Evolutionary conservation across 1,284 basidiomycete genomes (phyloP).

Genomic region (Apiotrichum laibachii): DNA sequence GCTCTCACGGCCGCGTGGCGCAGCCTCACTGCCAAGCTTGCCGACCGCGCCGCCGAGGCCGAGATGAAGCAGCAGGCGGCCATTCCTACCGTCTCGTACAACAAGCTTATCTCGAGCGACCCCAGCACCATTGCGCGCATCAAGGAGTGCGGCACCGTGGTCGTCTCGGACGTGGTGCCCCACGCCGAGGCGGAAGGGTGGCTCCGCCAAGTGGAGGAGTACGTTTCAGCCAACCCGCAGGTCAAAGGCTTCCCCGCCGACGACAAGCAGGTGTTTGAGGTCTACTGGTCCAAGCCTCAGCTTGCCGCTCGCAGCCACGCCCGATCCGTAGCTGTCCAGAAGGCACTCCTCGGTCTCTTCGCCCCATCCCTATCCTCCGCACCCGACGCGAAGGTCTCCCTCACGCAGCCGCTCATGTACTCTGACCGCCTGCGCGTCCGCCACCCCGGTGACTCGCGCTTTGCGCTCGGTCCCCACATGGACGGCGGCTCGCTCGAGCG

Average conservation of each 20-base stretch:
- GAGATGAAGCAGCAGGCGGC: constrained; percentile 52
- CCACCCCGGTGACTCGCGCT: constrained; percentile 66
- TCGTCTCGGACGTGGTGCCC: constrained; percentile 62
- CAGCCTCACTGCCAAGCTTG: constrained; percentile 58
- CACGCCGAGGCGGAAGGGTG: constrained; percentile 60
- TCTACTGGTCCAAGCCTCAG: constrained; percentile 66
- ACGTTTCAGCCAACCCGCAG: constrained; percentile 57
- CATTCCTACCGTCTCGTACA: constrained; percentile 60
- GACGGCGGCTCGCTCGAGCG: constrained; percentile 73
- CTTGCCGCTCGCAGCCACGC: constrained; percentile 70
- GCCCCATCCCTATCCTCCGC: constrained; percentile 48
- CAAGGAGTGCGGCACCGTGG: constrained; percentile 60
- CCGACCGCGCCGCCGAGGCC: constrained; percentile 55
- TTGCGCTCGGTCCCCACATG: constrained; percentile 70
- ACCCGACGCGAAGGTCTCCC: constrained; percentile 54
- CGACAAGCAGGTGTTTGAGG: constrained; percentile 68
- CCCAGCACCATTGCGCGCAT: constrained; percentile 54
- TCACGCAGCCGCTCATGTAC: constrained; percentile 65
- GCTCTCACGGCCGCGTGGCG: constrained; percentile 59
- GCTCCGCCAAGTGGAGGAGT: constrained; percentile 61
- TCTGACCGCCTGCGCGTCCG: constrained; percentile 73
- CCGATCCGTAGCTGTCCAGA: constrained; percentile 60
- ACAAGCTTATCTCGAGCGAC: constrained; percentile 56
- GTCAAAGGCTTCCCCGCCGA: constrained; percentile 62
- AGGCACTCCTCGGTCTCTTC: constrained; percentile 63